Evolutionary conservation across 805 yeast species (phyloP).

Genomic region (Hanseniaspora occidentalis): DNA sequence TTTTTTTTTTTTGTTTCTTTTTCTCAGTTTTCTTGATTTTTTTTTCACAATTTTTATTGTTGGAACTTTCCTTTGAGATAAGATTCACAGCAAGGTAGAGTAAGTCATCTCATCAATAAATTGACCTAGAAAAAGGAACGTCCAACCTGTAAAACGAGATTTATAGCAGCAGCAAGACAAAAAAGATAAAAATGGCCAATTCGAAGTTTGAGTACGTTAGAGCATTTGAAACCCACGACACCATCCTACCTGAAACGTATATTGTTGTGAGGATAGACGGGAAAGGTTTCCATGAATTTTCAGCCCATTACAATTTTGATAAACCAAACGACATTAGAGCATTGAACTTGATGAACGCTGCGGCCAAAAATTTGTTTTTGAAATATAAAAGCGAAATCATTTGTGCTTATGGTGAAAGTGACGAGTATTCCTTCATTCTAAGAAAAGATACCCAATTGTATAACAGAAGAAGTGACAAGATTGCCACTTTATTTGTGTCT

Average conservation of each 20-base stretch:
- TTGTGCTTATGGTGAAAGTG: slow-evolving; percentile 89
- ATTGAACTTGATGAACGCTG: slow-evolving; percentile 62
- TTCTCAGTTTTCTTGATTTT: neutral
- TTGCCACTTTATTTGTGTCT: slow-evolving; percentile 72
- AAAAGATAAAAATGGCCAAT: slow-evolving; percentile 52
- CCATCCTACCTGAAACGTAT: slow-evolving; percentile 65
- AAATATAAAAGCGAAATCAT: slow-evolving; percentile 56
- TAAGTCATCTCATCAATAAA: too few species aligned
- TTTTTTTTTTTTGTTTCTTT: slow-evolving; percentile 3
- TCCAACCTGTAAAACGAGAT: too few species aligned
- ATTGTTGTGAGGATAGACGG: slow-evolving; percentile 87
- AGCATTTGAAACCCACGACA: slow-evolving; percentile 61
- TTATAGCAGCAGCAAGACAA: neutral
- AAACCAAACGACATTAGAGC: slow-evolving; percentile 87
- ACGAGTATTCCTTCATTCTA: slow-evolving; percentile 80
- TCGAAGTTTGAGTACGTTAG: slow-evolving; percentile 82
- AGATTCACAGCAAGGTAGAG: too few species aligned
- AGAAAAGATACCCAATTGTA: slow-evolving; percentile 51
- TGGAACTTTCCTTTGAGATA: too few species aligned
- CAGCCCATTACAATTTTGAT: slow-evolving; percentile 55
- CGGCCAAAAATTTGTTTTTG: slow-evolving; percentile 56
- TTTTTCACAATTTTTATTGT: neutral
- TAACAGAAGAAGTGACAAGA: slow-evolving; percentile 70
- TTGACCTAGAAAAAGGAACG: too few species aligned
- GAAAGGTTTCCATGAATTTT: slow-evolving; percentile 81